Evolutionary conservation across 2,329 filamentous ascomycete genomes (phyloP).

Genomic region (Aspergillus sp.): DNA sequence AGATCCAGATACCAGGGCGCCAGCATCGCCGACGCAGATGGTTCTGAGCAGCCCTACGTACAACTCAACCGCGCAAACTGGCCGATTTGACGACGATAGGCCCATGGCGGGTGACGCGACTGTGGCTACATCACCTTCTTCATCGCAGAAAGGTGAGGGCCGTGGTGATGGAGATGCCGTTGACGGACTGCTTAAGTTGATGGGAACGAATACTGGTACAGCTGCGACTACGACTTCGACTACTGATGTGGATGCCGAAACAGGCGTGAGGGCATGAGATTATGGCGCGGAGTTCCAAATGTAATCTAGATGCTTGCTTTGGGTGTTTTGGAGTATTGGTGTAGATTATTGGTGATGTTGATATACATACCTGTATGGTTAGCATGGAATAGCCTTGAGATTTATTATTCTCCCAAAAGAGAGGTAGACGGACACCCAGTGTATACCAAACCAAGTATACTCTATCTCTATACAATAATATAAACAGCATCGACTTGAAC

Average conservation of each 20-base stretch:
- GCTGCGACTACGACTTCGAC: not conserved
- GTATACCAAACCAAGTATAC: not conserved
- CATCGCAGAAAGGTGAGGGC: constrained; percentile 13
- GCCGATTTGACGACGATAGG: not conserved
- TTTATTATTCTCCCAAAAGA: not conserved
- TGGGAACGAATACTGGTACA: constrained; percentile 28
- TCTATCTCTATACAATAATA: constrained; percentile 4
- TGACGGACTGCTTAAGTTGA: constrained; percentile 41
- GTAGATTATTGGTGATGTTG: not conserved
- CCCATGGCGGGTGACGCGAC: not conserved
- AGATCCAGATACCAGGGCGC: not conserved
- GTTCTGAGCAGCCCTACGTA: constrained; percentile 30
- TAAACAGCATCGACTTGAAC: constrained; percentile 9
- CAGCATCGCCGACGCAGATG: constrained; percentile 33
- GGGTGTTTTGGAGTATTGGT: not conserved
- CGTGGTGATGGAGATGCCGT: constrained; percentile 37
- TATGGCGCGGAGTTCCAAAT: not conserved
- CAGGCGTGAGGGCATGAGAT: not conserved
- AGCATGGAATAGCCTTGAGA: not conserved
- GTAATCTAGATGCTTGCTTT: not conserved
- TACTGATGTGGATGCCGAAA: not conserved
- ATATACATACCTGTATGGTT: not conserved
- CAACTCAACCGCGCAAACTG: not conserved
- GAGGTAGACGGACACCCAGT: not conserved
- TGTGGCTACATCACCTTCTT: constrained; percentile 25